These are phyloP conservation scores for Aspergillus homomorphus DNA, from an alignment of 495 filamentous ascomycete species.

Conservation along the genomic window DNA sequence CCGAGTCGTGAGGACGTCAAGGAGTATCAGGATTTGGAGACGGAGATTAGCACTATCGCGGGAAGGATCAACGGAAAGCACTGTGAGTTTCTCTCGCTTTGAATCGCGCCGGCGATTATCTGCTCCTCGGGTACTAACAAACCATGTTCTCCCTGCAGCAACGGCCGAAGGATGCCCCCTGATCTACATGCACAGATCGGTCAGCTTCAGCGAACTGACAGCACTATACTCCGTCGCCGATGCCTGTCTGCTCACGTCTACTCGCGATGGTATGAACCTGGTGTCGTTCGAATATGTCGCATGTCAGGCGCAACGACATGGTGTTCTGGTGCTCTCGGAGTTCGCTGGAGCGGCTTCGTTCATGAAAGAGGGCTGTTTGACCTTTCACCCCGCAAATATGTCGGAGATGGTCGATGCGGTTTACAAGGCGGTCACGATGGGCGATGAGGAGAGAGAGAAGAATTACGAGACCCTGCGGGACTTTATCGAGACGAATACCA, in stretches of 20 bases:
- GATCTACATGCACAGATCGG: constrained; percentile 89
- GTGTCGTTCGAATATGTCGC: constrained; percentile 97
- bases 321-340: constrained; percentile 88
- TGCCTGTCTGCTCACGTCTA: constrained; percentile 84
- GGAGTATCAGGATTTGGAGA: constrained; percentile 89
- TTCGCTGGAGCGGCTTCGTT: constrained; percentile 88
- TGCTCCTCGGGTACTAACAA: not conserved
- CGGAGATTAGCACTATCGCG: constrained; percentile 85
- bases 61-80: constrained; percentile 84
- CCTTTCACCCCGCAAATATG: constrained; percentile 90
- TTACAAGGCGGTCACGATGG: constrained; percentile 79
- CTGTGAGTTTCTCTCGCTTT: constrained; percentile 11
- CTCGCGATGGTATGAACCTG: constrained; percentile 95
- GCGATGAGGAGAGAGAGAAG: constrained; percentile 66
- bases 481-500: constrained; percentile 88
- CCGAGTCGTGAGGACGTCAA: constrained; percentile 91
- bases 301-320: constrained; percentile 76
- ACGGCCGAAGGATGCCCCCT: constrained; percentile 92
- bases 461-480: constrained; percentile 77
- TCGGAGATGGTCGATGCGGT: constrained; percentile 85
- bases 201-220: constrained; percentile 85
- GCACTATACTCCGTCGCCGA: constrained; percentile 89
- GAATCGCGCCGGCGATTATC: not conserved
- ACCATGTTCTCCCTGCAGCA: constrained; percentile 34
- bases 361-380: constrained; percentile 71